Percentiles rank a stretch among this genome's conserved stretches.
Evolutionary conservation across 176 grass and related monocot genomes (phyloP).

Genomic region (Phragmites australis): DNA sequence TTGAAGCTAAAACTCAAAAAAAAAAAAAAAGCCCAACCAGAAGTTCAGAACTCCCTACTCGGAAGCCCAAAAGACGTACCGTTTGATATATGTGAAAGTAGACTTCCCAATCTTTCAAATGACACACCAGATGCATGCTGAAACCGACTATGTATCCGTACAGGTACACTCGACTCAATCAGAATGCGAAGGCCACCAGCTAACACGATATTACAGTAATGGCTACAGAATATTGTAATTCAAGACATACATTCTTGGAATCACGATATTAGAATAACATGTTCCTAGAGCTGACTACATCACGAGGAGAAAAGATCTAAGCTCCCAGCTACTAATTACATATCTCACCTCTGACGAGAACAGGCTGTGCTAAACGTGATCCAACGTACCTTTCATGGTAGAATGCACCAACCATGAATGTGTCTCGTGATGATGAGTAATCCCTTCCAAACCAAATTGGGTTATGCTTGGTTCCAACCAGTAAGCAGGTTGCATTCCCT

Average conservation of each 20-base stretch:
- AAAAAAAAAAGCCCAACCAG: too few species aligned
- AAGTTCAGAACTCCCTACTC: not conserved
- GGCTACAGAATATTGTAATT: not conserved
- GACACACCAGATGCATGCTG: not conserved
- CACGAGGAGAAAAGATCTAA: not conserved
- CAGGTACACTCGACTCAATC: not conserved
- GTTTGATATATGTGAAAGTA: too few species aligned
- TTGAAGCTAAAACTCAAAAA: too few species aligned
- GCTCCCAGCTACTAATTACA: conserved; percentile 32
- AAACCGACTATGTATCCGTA: not conserved
- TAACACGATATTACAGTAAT: not conserved
- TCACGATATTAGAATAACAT: not conserved
- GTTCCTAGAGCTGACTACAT: conserved; percentile 4
- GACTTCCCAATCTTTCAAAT: too few species aligned
- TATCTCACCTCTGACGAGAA: not conserved
- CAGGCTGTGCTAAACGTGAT: not conserved
- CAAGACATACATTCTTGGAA: not conserved
- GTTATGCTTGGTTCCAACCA: not conserved
- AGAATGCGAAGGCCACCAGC: not conserved
- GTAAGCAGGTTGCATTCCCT: not conserved
- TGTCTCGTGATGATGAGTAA: not conserved
- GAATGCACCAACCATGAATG: conserved; percentile 3
- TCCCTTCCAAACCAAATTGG: not conserved
- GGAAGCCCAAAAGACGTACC: not conserved
- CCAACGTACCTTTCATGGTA: not conserved